These are phyloP conservation scores for Chiua sp. DNA, from an alignment of 1,284 basidiomycete genomes.

Conservation along the genomic window DNA sequence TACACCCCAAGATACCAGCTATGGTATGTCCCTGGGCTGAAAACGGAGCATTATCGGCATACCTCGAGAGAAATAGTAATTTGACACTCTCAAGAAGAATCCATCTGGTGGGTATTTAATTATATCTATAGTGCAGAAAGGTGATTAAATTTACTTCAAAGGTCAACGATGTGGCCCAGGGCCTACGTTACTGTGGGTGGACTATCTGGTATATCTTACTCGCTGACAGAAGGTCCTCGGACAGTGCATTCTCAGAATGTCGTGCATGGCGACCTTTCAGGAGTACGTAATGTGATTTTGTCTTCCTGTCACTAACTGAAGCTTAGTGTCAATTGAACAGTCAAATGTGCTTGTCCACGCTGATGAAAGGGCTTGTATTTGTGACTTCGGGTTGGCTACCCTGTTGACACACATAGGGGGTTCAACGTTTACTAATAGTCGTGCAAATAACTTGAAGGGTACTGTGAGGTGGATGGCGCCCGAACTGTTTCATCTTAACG, in stretches of 20 bases:
- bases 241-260: conserved; percentile 1
- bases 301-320: neutral
- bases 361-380: neutral
- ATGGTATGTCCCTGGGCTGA: conserved; percentile 3
- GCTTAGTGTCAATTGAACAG: neutral
- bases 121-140: too few relatives aligned
- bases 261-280: conserved; percentile 3
- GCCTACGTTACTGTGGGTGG: neutral
- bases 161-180: neutral
- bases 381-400: neutral
- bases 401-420: too few relatives aligned
- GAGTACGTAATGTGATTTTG: neutral
- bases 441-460: too few relatives aligned
- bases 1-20: neutral
- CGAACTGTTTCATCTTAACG: too few relatives aligned
- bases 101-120: neutral
- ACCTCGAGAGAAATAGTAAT: neutral
- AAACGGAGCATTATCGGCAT: neutral
- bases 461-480: too few relatives aligned
- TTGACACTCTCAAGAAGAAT: neutral
- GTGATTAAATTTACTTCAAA: neutral
- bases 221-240: neutral
- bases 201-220: neutral
- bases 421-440: too few relatives aligned
- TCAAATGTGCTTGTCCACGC: neutral